Conservation (phyloP, 2,329 filamentous ascomycete genomes). For the Fusarium devonianum region DNA sequence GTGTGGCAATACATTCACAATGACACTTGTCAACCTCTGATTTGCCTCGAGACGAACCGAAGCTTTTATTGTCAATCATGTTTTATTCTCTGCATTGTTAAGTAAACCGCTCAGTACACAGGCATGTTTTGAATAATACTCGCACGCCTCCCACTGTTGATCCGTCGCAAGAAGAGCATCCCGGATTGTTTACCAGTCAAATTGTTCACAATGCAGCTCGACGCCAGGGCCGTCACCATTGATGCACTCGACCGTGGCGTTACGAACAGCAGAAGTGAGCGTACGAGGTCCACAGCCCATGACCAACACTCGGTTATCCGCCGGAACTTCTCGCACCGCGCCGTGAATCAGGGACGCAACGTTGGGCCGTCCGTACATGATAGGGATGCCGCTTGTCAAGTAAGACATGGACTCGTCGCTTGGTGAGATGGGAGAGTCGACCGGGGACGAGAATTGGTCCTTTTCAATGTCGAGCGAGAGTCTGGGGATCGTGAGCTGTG, state of each 20-base stretch:
- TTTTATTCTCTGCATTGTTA: too few relatives aligned
- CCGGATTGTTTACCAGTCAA: conserved; percentile 49
- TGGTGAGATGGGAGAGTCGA: conserved; percentile 10
- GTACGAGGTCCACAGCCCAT: conserved; percentile 56
- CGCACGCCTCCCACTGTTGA: too few relatives aligned
- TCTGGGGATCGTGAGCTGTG: conserved; percentile 2
- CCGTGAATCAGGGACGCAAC: conserved; percentile 46
- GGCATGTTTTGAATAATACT: too few relatives aligned
- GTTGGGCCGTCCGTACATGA: conserved; percentile 49
- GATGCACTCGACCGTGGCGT: conserved; percentile 51
- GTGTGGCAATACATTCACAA: conserved; percentile 10
- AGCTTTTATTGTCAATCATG: conserved; percentile 11
- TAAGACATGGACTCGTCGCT: not conserved
- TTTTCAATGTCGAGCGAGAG: conserved; percentile 26
- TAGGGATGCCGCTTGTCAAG: conserved; percentile 26
- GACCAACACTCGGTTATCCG: conserved; percentile 49
- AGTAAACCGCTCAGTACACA: too few relatives aligned
- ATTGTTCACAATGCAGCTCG: conserved; percentile 58
- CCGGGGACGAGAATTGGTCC: conserved; percentile 17
- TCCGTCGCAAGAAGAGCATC: not conserved
- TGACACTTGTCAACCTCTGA: too few relatives aligned
- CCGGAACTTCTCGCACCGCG: conserved; percentile 39
- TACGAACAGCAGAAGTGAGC: conserved; percentile 53
- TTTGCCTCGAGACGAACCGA: too few relatives aligned
- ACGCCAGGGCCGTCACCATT: conserved; percentile 51